A percentile compares a stretch with the other conserved stretches of the same genome.
Evolutionary conservation across 257 asterid species (phyloP).

Genomic region (Solanum pinnatisectum): DNA sequence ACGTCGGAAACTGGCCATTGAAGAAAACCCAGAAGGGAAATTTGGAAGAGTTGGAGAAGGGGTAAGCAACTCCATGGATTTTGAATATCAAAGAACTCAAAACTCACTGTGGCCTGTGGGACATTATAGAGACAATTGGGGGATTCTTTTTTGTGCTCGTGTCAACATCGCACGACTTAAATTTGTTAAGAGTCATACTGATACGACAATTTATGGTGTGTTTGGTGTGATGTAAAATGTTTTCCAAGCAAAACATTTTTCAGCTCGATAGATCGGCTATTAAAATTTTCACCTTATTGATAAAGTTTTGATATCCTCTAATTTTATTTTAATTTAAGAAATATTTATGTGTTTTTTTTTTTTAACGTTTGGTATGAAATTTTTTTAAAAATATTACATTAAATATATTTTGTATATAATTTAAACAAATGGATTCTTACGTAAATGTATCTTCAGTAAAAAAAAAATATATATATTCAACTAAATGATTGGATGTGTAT

Average conservation of each 20-base stretch:
- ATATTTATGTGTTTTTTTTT: no score
- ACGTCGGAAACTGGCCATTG: slow-evolving; percentile 1
- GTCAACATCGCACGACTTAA: not conserved
- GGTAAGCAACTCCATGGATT: slow-evolving; percentile 21
- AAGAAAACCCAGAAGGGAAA: slow-evolving; percentile 11
- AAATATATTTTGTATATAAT: no score
- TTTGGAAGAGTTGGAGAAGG: slow-evolving; percentile 6
- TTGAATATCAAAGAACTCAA: not conserved
- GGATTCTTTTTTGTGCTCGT: not conserved
- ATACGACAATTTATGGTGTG: not conserved
- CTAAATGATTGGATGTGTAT: not conserved
- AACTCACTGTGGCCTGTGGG: no score
- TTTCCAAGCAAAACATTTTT: no score
- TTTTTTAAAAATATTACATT: no score
- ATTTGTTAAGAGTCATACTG: not conserved
- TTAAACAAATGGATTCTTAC: no score
- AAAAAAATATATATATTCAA: not conserved
- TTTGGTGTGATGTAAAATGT: not conserved
- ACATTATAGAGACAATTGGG: not conserved
- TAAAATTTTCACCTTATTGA: no score
- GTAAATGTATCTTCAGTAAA: no score
- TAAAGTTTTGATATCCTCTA: fast-evolving
- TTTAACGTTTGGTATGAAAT: no score
- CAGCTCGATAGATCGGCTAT: fast-evolving
- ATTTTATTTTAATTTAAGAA: no score